Base-by-base conservation (phyloP, 208 protist species). In the Acanthamoeba polyphaga region DNA sequence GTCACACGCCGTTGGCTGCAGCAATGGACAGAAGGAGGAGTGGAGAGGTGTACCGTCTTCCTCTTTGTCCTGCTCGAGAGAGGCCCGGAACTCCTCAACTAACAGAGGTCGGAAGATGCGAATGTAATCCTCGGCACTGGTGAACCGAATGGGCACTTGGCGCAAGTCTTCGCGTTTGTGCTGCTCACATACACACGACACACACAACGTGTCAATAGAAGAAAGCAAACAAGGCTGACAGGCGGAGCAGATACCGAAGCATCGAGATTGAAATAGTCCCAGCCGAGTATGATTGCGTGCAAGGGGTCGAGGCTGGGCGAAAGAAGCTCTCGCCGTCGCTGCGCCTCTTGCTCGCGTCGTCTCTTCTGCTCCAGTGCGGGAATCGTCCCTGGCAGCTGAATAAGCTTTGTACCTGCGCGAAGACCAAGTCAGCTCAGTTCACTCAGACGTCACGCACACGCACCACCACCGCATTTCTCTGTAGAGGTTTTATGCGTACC, bases 41-140 rank as follows among this genome's bases (percentile, higher is more conserved):
- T 89, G 15, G 1, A 38, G 34, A 9, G 5, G 46, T 22, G 13
- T n/a, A 53, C 89, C 95, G 1, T 70, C 13, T 15, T 97, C 96
- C 0, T 82, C 51, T 12, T 85, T n/a, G 19, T 72, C 70, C 29
- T 95, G 94, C 22, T 94, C n/a, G 7, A 96, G 62, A 43, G 96
- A 95, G n/a, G 95, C 95, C 43, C 95, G 92, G 90, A 95, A 96
- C 38, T 97, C 96, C 32, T 97, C 92, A 1, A 97, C 51, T 43
- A 97, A 51, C 17, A 97, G 80, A 24, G 96, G 96, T 49, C 95
- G 78, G 46, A 97, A 97, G 38, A 95, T 94, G 9, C 94, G 46
- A 7, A 96, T 93, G 80, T 97, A 97, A 13, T 96, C 74, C 8
- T 92, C 95, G 7, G 80, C 19, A 5, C 55, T 91, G 5, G 43